Percentiles rank a stretch among this genome's conserved stretches.
phyloP scores from a whole-genome alignment of 768 basidiomycete genomes.

The Lentinula lateritia region DNA sequence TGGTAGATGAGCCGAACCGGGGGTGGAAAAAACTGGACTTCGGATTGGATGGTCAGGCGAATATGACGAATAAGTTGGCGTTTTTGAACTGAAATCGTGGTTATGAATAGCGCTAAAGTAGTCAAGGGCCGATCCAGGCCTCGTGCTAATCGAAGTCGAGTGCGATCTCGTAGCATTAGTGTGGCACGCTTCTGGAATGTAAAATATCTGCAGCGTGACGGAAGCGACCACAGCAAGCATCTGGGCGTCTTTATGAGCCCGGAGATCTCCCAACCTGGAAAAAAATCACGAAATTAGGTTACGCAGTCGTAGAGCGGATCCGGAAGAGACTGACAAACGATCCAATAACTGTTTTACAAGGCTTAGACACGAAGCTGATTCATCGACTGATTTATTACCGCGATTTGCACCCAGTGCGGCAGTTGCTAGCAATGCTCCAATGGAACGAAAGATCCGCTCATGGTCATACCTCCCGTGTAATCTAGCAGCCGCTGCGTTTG shows the following conservation, averaged over 20 bases:
- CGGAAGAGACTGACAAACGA: constrained; percentile 37
- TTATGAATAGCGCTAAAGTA: constrained; percentile 53
- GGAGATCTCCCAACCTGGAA: constrained; percentile 37
- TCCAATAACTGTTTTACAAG: constrained; percentile 35
- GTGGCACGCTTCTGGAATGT: constrained; percentile 1
- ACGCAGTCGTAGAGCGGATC: not conserved
- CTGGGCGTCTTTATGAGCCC: constrained; percentile 60
- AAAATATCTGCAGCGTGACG: constrained; percentile 50
- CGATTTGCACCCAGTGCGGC: constrained; percentile 4
- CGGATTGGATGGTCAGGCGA: not conserved
- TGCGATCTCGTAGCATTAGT: not conserved
- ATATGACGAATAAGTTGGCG: not conserved
- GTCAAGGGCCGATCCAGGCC: constrained; percentile 32
- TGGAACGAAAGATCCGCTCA: constrained; percentile 57
- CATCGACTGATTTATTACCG: not conserved
- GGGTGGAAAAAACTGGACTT: not conserved
- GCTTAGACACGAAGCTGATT: constrained; percentile 7
- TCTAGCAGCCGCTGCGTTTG: constrained; percentile 58
- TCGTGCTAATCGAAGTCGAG: constrained; percentile 7
- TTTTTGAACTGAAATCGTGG: not conserved
- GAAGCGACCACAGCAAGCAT: constrained; percentile 76
- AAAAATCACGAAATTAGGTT: not conserved
- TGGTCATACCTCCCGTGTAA: constrained; percentile 60
- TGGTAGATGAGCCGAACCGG: constrained; percentile 12
- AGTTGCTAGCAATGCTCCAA: constrained; percentile 35